phyloP scores from a whole-genome alignment of 352 stramenopile genomes.

The Globisporangium alternatum region DNA sequence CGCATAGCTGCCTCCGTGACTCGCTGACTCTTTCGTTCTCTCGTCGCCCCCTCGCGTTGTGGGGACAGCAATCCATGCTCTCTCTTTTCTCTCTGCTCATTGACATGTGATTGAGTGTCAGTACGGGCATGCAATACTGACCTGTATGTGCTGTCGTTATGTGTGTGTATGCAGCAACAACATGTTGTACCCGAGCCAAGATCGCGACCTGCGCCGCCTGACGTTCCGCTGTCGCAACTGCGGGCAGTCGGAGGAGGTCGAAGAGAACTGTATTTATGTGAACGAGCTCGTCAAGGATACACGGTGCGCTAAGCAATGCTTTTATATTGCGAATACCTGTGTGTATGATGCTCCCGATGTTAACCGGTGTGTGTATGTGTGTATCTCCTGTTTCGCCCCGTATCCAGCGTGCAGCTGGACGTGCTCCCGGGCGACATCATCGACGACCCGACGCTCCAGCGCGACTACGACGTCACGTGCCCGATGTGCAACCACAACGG shows the following conservation, averaged over 20 bases:
- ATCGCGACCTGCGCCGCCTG: conserved; percentile 79
- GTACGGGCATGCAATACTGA: neutral
- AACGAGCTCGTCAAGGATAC: conserved; percentile 89
- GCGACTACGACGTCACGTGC: conserved; percentile 83
- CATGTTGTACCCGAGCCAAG: conserved; percentile 89
- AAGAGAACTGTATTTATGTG: conserved; percentile 91
- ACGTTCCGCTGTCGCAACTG: conserved; percentile 88
- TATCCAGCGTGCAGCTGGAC: conserved; percentile 70
- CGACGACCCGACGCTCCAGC: conserved; percentile 86
- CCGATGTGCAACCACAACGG: conserved; percentile 76
- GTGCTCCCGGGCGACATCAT: conserved; percentile 85
- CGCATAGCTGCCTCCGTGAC: neutral
- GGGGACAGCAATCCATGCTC: neutral
- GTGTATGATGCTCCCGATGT: conserved; percentile 4
- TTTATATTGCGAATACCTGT: neutral
- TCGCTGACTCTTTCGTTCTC: neutral
- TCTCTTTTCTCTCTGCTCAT: neutral
- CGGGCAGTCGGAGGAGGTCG: conserved; percentile 81
- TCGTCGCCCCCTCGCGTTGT: neutral
- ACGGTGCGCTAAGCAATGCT: conserved; percentile 35
- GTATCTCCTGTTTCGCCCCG: neutral
- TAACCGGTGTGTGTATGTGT: conserved; percentile 9
- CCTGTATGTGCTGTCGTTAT: neutral
- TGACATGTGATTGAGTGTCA: neutral
- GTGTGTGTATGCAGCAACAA: conserved; percentile 68